Evolutionary conservation across 495 filamentous ascomycete species (phyloP).

Genomic region (Aspergillus sclerotiicarbonarius): DNA sequence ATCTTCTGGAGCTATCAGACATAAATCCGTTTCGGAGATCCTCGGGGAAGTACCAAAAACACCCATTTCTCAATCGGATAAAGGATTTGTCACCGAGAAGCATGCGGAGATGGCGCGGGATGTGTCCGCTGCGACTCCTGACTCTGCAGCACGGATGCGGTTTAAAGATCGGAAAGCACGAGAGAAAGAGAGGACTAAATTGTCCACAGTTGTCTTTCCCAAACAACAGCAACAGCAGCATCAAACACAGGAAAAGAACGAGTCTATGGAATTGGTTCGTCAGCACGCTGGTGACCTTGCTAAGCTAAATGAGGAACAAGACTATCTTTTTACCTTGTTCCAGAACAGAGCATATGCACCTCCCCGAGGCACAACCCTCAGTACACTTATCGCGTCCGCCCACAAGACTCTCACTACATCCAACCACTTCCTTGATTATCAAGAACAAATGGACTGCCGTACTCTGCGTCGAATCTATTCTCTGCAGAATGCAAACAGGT

Average conservation of each 20-base stretch:
- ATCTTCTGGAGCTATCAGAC: conserved; percentile 64
- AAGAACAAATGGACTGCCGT: conserved; percentile 80
- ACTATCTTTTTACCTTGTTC: conserved; percentile 84
- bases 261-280: conserved; percentile 34
- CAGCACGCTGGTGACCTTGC: conserved; percentile 48
- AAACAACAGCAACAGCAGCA: conserved; percentile 40
- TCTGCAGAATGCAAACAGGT: conserved; percentile 81
- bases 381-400: conserved; percentile 66
- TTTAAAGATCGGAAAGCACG: conserved; percentile 56
- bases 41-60: conserved; percentile 60
- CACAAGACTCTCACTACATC: conserved; percentile 79
- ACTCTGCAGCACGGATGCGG: conserved; percentile 48
- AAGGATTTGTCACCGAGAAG: conserved; percentile 23
- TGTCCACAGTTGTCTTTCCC: conserved; percentile 80
- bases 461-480: conserved; percentile 82
- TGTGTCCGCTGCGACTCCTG: conserved; percentile 35
- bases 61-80: conserved; percentile 31
- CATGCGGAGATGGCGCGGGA: conserved; percentile 26
- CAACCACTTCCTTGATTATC: conserved; percentile 70
- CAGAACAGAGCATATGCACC: conserved; percentile 62
- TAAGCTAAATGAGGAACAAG: conserved; percentile 54
- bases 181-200: conserved; percentile 61
- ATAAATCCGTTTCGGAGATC: conserved; percentile 74
- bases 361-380: conserved; percentile 59
- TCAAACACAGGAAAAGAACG: conserved; percentile 36